These are phyloP conservation scores for Crithidia mellificae DNA, from an alignment of 208 protist species.

Conservation along the genomic window DNA sequence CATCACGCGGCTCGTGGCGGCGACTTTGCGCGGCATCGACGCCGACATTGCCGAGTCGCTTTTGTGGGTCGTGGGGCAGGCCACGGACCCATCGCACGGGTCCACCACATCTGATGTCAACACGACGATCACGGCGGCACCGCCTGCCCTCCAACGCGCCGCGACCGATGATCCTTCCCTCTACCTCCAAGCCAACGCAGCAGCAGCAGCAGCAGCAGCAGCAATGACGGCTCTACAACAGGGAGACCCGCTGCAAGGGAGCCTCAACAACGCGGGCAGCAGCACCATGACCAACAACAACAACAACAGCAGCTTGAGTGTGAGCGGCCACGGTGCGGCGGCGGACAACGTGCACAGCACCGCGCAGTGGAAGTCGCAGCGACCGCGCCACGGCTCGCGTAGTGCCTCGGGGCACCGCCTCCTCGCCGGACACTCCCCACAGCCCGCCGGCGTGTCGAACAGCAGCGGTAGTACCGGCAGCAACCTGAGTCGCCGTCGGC, in stretches of 20 bases:
- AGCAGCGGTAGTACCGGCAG: not conserved
- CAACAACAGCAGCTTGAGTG: not conserved
- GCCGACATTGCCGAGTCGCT: constrained; percentile 30
- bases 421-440: not conserved
- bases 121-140: too few relatives aligned
- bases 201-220: too few relatives aligned
- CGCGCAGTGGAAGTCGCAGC: constrained; percentile 23
- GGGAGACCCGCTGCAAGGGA: not conserved
- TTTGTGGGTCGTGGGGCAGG: constrained; percentile 27
- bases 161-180: too few relatives aligned
- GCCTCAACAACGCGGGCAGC: not conserved
- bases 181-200: too few relatives aligned
- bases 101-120: not conserved
- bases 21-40: constrained; percentile 38
- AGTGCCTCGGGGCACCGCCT: constrained; percentile 3
- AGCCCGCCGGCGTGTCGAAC: not conserved
- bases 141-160: too few relatives aligned
- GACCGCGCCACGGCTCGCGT: constrained; percentile 6
- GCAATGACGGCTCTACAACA: not conserved
- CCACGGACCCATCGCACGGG: not conserved
- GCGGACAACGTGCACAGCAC: constrained; percentile 20
- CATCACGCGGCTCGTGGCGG: constrained; percentile 68
- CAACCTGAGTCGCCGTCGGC: not conserved
- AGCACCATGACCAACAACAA: not conserved
- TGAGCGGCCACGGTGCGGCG: constrained; percentile 11